Percentiles rank a stretch among this genome's conserved stretches.
These are phyloP conservation scores for Cercospora citrullina DNA, from an alignment of 2,329 filamentous ascomycete genomes.

Conservation along the genomic window DNA sequence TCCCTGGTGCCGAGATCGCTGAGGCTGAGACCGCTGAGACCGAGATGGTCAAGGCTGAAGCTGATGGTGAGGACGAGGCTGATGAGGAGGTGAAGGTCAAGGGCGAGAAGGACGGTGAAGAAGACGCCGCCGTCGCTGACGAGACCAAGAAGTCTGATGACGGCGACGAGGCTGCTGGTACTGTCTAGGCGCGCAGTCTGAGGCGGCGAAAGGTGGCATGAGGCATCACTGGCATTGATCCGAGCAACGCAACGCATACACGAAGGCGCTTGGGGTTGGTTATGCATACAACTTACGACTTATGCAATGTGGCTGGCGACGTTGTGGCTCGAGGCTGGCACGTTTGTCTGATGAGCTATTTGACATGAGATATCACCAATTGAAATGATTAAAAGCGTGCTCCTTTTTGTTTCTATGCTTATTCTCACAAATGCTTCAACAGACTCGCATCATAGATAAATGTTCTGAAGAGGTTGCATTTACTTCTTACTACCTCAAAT, in stretches of 20 bases:
- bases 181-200: not conserved
- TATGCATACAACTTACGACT: not conserved
- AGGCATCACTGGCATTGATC: not conserved
- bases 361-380: not conserved
- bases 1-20: not conserved
- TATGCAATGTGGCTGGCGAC: not conserved
- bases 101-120: constrained; percentile 1
- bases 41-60: not conserved
- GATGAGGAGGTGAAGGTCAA: constrained; percentile 4
- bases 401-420: not conserved
- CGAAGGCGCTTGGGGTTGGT: not conserved
- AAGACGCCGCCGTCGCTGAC: not conserved
- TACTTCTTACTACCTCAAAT: not conserved
- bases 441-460: not conserved
- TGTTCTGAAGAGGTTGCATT: not conserved
- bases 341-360: not conserved
- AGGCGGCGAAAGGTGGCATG: not conserved
- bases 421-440: not conserved
- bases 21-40: not conserved
- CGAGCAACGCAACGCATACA: not conserved
- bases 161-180: not conserved
- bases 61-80: not conserved
- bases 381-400: not conserved
- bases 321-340: not conserved
- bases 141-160: not conserved